phyloP scores from a whole-genome alignment of 169 alveolate genomes.

The Cryptosporidium andersoni region DNA sequence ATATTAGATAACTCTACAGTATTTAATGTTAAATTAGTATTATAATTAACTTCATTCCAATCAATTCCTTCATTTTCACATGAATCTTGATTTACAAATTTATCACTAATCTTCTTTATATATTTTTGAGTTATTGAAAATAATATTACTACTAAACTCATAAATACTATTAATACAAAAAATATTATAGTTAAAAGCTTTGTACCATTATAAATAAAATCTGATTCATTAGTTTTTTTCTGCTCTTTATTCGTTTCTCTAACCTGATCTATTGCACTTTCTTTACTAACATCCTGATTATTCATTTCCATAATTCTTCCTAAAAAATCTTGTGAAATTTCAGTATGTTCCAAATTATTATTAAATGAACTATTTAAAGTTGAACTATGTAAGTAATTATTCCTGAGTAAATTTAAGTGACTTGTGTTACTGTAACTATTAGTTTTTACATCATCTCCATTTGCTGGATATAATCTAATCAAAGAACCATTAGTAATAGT shows the following conservation, averaged over 20 bases:
- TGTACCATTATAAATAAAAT: slow-evolving; percentile 58
- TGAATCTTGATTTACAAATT: slow-evolving; percentile 5
- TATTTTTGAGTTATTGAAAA: slow-evolving; percentile 36
- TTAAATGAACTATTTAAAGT: too few species aligned
- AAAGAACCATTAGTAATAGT: too few species aligned
- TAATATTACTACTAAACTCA: slow-evolving; percentile 26
- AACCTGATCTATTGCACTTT: not conserved
- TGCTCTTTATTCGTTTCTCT: slow-evolving; percentile 11
- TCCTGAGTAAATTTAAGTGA: too few species aligned
- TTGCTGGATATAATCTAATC: too few species aligned
- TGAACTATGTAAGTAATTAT: too few species aligned
- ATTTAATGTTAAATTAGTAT: not conserved
- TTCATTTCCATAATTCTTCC: too few species aligned
- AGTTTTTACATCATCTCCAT: too few species aligned
- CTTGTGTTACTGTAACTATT: too few species aligned
- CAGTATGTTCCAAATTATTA: too few species aligned
- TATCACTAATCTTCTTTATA: slow-evolving; percentile 20
- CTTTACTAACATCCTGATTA: too few species aligned
- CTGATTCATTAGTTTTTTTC: slow-evolving; percentile 18
- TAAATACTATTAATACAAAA: slow-evolving; percentile 18
- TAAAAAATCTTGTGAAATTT: too few species aligned
- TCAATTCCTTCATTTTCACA: not conserved
- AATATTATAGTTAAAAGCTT: slow-evolving; percentile 46
- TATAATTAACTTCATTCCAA: not conserved
- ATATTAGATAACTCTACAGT: not conserved